Evolutionary conservation across 2,329 filamentous ascomycete species (phyloP), one percentile per base, ranked within the genome.

Genomic region (Fusarium irregulare): DNA sequence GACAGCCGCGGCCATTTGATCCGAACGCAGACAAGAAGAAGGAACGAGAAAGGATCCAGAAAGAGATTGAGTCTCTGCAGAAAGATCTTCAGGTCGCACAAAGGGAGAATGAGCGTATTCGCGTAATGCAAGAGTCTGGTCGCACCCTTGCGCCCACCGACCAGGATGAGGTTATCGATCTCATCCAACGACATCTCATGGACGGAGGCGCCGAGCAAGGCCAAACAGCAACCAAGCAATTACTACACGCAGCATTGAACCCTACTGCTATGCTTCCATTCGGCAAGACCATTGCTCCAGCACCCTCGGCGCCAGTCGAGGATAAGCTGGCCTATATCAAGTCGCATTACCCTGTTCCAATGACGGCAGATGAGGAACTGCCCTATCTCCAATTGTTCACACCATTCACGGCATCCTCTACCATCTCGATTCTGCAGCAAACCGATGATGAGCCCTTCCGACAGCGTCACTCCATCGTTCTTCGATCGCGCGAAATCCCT

Each of bases 321-420:
- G 40, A 68, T 77, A 13, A 76, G 79, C 73, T 81, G 3, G 77
- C 86, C 0, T 81, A 85, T 10, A 77, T 82, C 64, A 80, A 77
- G 53, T 92, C 91, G 2, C 92, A 94, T 74, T 86, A 88, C 54
- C 93, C 91, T 0, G 75, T 89, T 3, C 83, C 84, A 2, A 83
- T 94, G 80, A 84, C 87, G 1, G 84, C 91, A 3, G 82, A 85
- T 1, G 88, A 94, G 64, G 88, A 91, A 51, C 80, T 92, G 4
- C 88, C 91, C 0, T 93, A 91, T 69, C 83, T 94, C 0, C 87
- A 91, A 47, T 84, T 91, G 11, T 93, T 96, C 73, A 92, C 88
- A 1, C 88, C 91, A 0, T 84, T 96, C 16, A 83, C 82, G 0
- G 89, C 92, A 60, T 83, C 84, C 0, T 90, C 89, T 0, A 84